Percentiles rank a stretch among this genome's conserved stretches.
Evolutionary conservation across 306 rosid genomes (phyloP).

Genomic region (Begonia peltatifolia): DNA sequence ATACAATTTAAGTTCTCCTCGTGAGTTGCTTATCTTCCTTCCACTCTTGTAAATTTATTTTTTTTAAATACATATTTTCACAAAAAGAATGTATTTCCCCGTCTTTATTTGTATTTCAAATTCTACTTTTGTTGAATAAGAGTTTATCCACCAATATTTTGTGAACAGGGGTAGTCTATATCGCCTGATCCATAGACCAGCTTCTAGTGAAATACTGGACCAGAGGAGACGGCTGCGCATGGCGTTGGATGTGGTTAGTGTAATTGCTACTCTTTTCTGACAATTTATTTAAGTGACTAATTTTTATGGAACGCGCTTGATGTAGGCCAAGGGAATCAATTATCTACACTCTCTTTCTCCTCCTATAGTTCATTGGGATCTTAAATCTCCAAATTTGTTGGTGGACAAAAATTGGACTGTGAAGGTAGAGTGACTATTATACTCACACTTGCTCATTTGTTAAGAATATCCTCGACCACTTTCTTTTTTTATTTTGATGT

Average conservation of each 20-base stretch:
- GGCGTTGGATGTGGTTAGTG: slow-evolving; percentile 89
- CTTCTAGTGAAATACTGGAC: slow-evolving; percentile 69
- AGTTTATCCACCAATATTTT: neutral
- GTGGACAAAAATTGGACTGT: slow-evolving; percentile 95
- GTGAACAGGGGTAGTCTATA: slow-evolving; percentile 71
- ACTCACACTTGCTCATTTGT: neutral
- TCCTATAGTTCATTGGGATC: slow-evolving; percentile 95
- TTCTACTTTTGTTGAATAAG: too few species aligned
- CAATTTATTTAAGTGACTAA: too few species aligned
- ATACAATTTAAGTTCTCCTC: too few species aligned
- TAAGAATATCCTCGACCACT: neutral
- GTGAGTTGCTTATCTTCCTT: too few species aligned
- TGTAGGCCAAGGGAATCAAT: slow-evolving; percentile 97
- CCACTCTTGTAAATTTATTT: too few species aligned
- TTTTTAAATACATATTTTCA: too few species aligned
- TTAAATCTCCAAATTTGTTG: slow-evolving; percentile 87
- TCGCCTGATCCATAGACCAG: slow-evolving; percentile 81
- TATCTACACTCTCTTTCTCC: slow-evolving; percentile 90
- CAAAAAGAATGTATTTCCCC: too few species aligned
- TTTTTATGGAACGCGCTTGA: too few species aligned
- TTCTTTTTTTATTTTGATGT: too few species aligned
- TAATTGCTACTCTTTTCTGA: neutral
- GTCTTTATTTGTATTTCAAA: too few species aligned
- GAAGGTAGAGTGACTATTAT: slow-evolving; percentile 30
- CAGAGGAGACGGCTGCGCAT: slow-evolving; percentile 71